Conservation (phyloP, 2,329 filamentous ascomycete genomes). For the Rhynchosporium agropyri region DNA sequence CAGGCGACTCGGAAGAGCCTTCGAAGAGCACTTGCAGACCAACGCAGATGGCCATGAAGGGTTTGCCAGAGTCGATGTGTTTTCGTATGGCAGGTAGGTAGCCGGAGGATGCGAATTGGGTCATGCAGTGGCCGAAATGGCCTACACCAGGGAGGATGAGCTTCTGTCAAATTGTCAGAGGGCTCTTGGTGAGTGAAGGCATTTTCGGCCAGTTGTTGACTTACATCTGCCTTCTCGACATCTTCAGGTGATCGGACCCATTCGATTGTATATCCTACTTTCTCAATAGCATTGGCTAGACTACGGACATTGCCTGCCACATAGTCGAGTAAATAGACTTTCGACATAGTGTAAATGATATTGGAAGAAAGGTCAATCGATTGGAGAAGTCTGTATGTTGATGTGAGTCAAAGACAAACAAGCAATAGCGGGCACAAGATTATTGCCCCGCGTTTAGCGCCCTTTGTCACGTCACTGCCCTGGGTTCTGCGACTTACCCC, state of each 20-base stretch:
- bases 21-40: constrained; percentile 89
- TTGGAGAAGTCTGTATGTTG: background rate
- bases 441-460: constrained; percentile 1
- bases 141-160: constrained; percentile 95
- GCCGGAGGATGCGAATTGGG: constrained; percentile 77
- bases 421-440: background rate
- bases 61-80: constrained; percentile 89
- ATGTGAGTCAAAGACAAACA: constrained; percentile 6
- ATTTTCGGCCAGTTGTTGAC: constrained; percentile 31
- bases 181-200: background rate
- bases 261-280: constrained; percentile 87
- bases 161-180: constrained; percentile 56
- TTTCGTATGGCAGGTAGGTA: constrained; percentile 81
- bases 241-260: constrained; percentile 88
- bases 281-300: constrained; percentile 96
- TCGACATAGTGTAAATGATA: constrained; percentile 60
- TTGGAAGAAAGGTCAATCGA: background rate
- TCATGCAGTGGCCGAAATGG: constrained; percentile 95
- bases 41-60: constrained; percentile 97
- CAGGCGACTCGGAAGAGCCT: constrained; percentile 77
- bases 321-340: constrained; percentile 80
- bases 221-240: constrained; percentile 80
- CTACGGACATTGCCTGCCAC: constrained; percentile 96
- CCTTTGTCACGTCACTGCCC: background rate
- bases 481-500: no score